phyloP scores from a whole-genome alignment of 805 yeast genomes.

The Candida railenensis region DNA sequence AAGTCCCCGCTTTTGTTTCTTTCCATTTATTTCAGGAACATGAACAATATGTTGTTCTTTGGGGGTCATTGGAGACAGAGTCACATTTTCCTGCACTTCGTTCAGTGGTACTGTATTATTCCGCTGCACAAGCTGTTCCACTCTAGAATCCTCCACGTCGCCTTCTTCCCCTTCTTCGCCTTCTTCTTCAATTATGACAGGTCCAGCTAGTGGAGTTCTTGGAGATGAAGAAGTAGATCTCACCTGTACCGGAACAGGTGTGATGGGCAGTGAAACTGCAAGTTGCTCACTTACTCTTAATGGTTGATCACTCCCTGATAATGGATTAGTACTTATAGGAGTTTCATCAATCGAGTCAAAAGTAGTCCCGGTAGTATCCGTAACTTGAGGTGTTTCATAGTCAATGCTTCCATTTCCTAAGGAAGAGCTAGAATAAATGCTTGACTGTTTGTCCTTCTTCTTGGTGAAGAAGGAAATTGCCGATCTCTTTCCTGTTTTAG shows the following conservation, averaged over 20 bases:
- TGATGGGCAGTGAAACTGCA: neutral
- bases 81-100: neutral
- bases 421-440: neutral
- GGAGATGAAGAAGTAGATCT: neutral
- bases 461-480: neutral
- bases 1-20: neutral
- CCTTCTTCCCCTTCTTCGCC: neutral
- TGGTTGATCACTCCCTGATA: neutral
- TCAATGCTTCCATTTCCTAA: neutral
- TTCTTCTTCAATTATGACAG: constrained; percentile 1
- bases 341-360: constrained; percentile 3
- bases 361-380: neutral
- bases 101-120: neutral
- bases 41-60: neutral
- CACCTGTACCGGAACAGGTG: neutral
- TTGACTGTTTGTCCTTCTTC: neutral
- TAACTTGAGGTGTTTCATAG: neutral
- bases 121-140: too few relatives aligned
- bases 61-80: neutral
- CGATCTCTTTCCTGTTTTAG: neutral
- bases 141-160: too few relatives aligned
- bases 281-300: neutral
- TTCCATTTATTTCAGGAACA: neutral
- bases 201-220: neutral
- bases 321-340: neutral